phyloP scores from a whole-genome alignment of 805 yeast genomes.

The Barnettozyma wickerhamii region DNA sequence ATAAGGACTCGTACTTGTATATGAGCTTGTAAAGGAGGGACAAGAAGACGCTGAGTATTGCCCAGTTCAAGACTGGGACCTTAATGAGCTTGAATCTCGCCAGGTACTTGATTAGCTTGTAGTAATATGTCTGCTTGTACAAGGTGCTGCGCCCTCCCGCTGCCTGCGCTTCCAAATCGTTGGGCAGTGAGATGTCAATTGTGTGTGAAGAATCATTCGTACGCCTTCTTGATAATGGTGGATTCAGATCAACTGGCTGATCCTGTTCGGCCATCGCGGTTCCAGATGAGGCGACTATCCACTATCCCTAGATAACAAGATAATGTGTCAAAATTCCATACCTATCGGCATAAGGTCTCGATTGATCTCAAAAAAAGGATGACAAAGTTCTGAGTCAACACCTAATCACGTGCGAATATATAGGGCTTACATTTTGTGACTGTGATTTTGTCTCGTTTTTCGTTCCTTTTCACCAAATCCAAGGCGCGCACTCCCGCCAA shows the following conservation, averaged over 20 bases:
- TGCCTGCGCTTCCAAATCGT: slow-evolving; percentile 4
- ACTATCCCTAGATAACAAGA: no score
- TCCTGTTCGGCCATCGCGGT: no score
- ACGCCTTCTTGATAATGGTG: not conserved
- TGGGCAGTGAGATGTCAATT: slow-evolving; percentile 1
- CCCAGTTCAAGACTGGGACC: slow-evolving; percentile 54
- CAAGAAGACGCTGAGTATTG: slow-evolving; percentile 46
- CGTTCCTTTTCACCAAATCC: no score
- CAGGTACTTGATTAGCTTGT: slow-evolving; percentile 18
- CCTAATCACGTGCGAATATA: no score
- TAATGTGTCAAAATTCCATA: no score
- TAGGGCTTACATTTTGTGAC: no score
- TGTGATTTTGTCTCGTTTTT: no score
- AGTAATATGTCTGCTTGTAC: slow-evolving; percentile 16
- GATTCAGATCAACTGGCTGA: not conserved
- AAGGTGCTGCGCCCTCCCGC: slow-evolving; percentile 7
- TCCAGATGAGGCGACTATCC: no score
- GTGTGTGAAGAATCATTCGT: slow-evolving; percentile 1
- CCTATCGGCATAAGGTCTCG: no score
- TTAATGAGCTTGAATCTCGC: slow-evolving; percentile 35
- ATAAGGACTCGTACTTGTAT: slow-evolving; percentile 53
- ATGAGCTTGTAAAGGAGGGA: slow-evolving; percentile 48
- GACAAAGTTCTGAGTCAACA: no score
- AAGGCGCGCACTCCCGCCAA: no score
- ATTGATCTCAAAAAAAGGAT: no score